phyloP scores from a whole-genome alignment of 2,329 filamentous ascomycete genomes.

The Pyricularia grisea region DNA sequence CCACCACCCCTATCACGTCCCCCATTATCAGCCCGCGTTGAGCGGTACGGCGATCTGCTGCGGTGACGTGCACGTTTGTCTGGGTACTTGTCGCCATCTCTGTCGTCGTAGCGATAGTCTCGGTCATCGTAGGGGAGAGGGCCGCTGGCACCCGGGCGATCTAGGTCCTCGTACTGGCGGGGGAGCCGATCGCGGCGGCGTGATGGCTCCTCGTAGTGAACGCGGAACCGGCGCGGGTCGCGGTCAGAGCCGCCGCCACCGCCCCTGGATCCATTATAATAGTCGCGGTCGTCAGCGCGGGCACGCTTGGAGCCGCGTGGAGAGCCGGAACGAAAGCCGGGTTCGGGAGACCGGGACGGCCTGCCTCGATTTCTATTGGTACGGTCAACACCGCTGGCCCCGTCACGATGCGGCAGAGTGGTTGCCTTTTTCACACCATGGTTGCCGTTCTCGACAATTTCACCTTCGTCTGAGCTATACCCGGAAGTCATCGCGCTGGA shows the following conservation, averaged over 20 bases:
- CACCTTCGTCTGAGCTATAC: constrained; percentile 73
- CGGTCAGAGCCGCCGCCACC: constrained; percentile 24
- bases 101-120: constrained; percentile 37
- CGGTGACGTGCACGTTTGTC: constrained; percentile 34
- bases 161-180: constrained; percentile 48
- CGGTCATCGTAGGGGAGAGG: constrained; percentile 9
- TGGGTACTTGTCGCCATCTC: constrained; percentile 20
- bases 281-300: constrained; percentile 49
- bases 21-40: constrained; percentile 29
- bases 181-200: constrained; percentile 34
- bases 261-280: constrained; percentile 13
- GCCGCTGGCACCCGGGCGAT: constrained; percentile 26
- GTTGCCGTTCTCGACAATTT: constrained; percentile 68
- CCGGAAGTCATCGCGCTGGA: constrained; percentile 19
- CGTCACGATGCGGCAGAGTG: constrained; percentile 67
- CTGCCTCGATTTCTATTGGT: constrained; percentile 68
- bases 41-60: constrained; percentile 39
- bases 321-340: constrained; percentile 43
- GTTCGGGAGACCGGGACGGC: constrained; percentile 47
- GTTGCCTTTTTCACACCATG: constrained; percentile 64
- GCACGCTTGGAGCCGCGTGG: constrained; percentile 59
- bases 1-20: constrained; percentile 15
- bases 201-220: constrained; percentile 50
- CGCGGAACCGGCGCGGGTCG: constrained; percentile 51
- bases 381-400: constrained; percentile 75